Evolutionary conservation across 306 rosid species (phyloP), one percentile per base, ranked within the genome.

Genomic region (Trifolium repens): DNA sequence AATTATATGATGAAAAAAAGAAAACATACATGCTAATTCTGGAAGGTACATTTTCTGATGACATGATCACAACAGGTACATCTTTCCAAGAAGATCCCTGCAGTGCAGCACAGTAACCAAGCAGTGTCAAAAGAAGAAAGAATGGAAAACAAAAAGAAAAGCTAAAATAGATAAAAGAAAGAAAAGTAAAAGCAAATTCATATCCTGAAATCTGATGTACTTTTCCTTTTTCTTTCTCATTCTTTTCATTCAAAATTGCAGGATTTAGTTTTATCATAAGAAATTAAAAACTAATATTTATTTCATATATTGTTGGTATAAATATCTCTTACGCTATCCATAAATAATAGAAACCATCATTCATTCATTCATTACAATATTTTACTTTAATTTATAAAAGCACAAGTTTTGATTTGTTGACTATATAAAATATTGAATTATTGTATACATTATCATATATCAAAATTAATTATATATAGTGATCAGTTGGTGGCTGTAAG

Each of bases 61-160:
- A 94, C 98, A 94, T 94, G 52, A 94, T 79, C 74, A 94, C 96
- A 5, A 92, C 99, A 0, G 99, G 99, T 39, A 94, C 88, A 76
- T 94, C 93, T 79, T 92, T 94, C 96, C 97, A 90, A 62, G 92
- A 86, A 80, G 99, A 92, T 94, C 89, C 99, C 98, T 94, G 83
- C 77, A 80, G 52, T 94, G 83, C 77, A 80, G 52, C 15, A 19
- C 50, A 73, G 59, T 52, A 79, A 61, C 60, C 82, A 73, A 61
- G 67, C 80, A 76, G 16, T 50, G 82, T 72, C 76, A 84, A 59
- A 65, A 64, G 8, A 67, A 72, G 77, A 74, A 53, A 69, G 46
- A 71, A 30, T 22, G 53, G 6, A 5, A 65, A 57, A 67, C 62
- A 4, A 15, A 69, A 67, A 74, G 57, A 54, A 54, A 59, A 5